Evolutionary conservation across 352 stramenopile species (phyloP), one percentile per base, ranked within the genome.

Genomic region (Globisporangium nagaii): DNA sequence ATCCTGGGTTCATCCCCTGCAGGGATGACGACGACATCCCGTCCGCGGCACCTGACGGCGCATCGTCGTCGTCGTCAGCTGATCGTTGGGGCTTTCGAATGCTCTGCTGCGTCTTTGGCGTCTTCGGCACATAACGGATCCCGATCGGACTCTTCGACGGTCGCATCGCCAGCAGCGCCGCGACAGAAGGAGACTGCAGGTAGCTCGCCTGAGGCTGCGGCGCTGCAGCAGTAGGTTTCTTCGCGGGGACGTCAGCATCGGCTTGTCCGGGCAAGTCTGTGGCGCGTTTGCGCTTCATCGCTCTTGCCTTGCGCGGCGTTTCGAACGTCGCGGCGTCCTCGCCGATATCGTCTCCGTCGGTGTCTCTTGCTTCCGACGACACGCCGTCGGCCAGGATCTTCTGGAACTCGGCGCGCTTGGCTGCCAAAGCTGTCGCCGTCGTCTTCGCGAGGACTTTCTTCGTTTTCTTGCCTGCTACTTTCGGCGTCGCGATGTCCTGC

Each of bases 401-500:
- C 41, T 73, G 66, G 55, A 86, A 83, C 40, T 81, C 68, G 3
- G 68, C 52, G n/a, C 63, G 67, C 58, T 85, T 83, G 0, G 54
- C 58, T 10, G 71, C 65, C 4, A 80, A 52, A 25, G 60, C 58
- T 11, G 60, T 70, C 37, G 47, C 52, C 3, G 55, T 42, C 34
- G 62, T 62, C 47, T 79, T 70, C 37, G 68, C 80, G 15, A 70
- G 45, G 2, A 46, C 20, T 10, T 73, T 73, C 34, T 71, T 79
- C 4, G 45, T 56, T 44, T 85, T 88, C 58, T 86, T 87, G 9
- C 44, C 52, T n/a, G 75, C 39, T 12, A 86, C 73, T 57, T 85
- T 88, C 20, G 79, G 79, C 11, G 79, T 90, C 30, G 59, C 69
- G 27, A 88, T 73, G 28, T 90, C 79, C 42, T 86, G 73, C 54